These are phyloP conservation scores for Mycosphaerella sp. DNA, from an alignment of 2,329 filamentous ascomycete genomes.

Conservation along the genomic window DNA sequence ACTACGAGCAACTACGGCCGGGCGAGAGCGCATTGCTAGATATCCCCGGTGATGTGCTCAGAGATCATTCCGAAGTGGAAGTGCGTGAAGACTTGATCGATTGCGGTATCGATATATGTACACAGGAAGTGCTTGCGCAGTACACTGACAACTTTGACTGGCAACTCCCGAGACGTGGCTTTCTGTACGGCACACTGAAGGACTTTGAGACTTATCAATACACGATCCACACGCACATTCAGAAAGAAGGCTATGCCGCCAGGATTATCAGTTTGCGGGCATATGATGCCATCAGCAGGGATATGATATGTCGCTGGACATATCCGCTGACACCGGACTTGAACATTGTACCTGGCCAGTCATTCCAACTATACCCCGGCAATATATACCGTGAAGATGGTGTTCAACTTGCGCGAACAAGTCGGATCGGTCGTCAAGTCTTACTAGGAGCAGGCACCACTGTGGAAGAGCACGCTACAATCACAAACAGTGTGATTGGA, in stretches of 20 bases:
- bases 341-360: constrained; percentile 72
- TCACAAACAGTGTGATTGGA: constrained; percentile 75
- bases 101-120: constrained; percentile 94
- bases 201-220: constrained; percentile 97
- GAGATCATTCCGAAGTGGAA: constrained; percentile 68
- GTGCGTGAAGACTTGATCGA: constrained; percentile 85
- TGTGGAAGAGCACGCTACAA: constrained; percentile 63
- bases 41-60: constrained; percentile 74
- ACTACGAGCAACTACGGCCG: constrained; percentile 86
- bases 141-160: constrained; percentile 99
- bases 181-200: constrained; percentile 86
- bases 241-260: constrained; percentile 77
- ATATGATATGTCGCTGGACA: constrained; percentile 80
- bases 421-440: constrained; percentile 60
- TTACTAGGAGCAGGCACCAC: constrained; percentile 71
- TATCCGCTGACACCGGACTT: constrained; percentile 86
- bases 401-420: constrained; percentile 67
- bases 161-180: constrained; percentile 79
- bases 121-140: constrained; percentile 84
- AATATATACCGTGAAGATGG: constrained; percentile 73
- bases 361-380: constrained; percentile 64
- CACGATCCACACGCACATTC: constrained; percentile 86
- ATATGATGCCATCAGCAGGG: constrained; percentile 82
- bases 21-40: constrained; percentile 55
- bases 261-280: constrained; percentile 78